These are phyloP conservation scores for Candida corydali DNA, from an alignment of 805 yeast genomes.

Conservation along the genomic window DNA sequence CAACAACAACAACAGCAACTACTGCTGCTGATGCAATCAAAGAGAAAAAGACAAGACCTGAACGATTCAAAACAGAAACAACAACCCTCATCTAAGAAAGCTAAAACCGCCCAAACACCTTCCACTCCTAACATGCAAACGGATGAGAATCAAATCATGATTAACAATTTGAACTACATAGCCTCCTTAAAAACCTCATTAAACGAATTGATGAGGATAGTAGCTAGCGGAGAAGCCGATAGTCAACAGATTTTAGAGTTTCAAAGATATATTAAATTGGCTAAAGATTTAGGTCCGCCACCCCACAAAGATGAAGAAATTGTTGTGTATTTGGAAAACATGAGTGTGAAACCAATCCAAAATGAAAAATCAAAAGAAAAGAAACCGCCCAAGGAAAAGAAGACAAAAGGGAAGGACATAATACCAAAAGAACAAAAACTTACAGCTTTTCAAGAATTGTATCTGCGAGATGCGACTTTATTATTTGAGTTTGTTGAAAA, in stretches of 20 bases:
- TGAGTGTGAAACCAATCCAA: slow-evolving; percentile 30
- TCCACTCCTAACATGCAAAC: slow-evolving; percentile 42
- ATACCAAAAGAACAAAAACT: slow-evolving; percentile 50
- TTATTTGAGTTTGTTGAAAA: slow-evolving; percentile 84
- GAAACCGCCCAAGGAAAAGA: slow-evolving; percentile 15
- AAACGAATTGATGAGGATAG: slow-evolving; percentile 72
- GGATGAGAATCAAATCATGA: slow-evolving; percentile 74
- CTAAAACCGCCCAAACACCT: slow-evolving; percentile 6
- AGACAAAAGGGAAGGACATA: slow-evolving; percentile 17
- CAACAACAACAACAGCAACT: too few species aligned
- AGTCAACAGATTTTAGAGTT: slow-evolving; percentile 70
- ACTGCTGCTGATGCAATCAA: too few species aligned
- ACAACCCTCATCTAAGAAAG: slow-evolving; percentile 2
- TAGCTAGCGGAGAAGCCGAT: slow-evolving; percentile 78
- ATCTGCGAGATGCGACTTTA: slow-evolving; percentile 62
- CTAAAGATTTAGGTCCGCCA: slow-evolving; percentile 68
- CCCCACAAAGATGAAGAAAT: slow-evolving; percentile 20
- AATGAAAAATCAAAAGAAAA: slow-evolving; percentile 24
- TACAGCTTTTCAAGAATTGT: slow-evolving; percentile 75
- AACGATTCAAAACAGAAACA: background rate
- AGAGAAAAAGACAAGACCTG: background rate
- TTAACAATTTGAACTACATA: slow-evolving; percentile 75
- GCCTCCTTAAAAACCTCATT: slow-evolving; percentile 71
- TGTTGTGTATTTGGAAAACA: slow-evolving; percentile 4
- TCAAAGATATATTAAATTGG: slow-evolving; percentile 75